Evolutionary conservation across 2,329 filamentous ascomycete species (phyloP), one percentile per base, ranked within the genome.

Genomic region (Penicillium sp.): DNA sequence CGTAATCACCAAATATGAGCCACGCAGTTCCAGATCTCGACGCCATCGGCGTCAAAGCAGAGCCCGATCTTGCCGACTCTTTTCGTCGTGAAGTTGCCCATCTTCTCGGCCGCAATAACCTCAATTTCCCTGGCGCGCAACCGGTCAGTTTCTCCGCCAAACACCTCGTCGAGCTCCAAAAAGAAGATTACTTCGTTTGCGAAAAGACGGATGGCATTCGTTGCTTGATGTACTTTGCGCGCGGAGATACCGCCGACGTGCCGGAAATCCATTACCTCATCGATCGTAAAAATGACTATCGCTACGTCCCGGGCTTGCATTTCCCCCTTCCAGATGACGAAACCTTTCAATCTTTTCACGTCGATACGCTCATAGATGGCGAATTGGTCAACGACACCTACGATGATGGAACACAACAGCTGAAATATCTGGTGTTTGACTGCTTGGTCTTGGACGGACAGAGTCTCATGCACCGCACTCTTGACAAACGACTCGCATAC

Each of bases 191-290:
- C 74, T 98, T 90, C 66, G 86, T 98, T 55, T 96, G 91, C 76
- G 93, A 98, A 72, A 98, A 98, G 74, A 95, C 91, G 1, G 93
- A 98, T 66, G 93, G 93, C 46, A 88, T 97, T 54, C 84, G 93
- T 54, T 96, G 94, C 68, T 80, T 98, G n/a, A 81, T 98, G 55
- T 97, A 94, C 75, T 83, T 93, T 56, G 89, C 88, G 43, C 65
- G 66, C 47, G 69, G 68, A 5, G 71, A 73, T 34, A 64, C 65
- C 18, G 68, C 85, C 64, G 73, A 75, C 25, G 78, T 83, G 37
- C 66, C 73, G 5, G 89, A 94, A 66, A 79, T 84, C 25, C 87
- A 93, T 64, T 96, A 95, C 73, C 78, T 98, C 48, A 95, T 98
- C 71, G 91, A 98, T 72, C 89, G 93, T 64, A 95, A 90, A 73